Evolutionary conservation across 352 stramenopile species (phyloP), one percentile per base, ranked within the genome.

Genomic region (Peronospora destructor): DNA sequence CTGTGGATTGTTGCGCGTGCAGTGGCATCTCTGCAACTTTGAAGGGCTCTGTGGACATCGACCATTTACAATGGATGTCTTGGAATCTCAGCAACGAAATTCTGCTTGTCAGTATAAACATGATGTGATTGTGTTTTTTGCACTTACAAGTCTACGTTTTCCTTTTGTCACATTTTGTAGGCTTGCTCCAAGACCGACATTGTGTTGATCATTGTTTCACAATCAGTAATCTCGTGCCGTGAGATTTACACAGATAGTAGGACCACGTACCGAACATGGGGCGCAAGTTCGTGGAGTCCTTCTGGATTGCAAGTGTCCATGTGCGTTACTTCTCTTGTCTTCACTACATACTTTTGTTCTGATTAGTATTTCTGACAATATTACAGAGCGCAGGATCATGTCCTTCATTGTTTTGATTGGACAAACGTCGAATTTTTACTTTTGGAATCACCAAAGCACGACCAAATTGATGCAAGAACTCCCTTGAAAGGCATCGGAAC

Each of bases 251-350:
- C 38, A n/a, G 29, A 43, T 21, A 45, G 6, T 19, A 43, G 26
- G 19, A 44, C 25, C 9, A 50, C 43, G 21, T 32, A 16, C 6
- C 41, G 56, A 17, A 23, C 51, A 6, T 71, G 60, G 53, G 62
- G 58, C 13, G 41, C 56, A 2, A 71, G 54, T 21, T 66, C 56
- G 7, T 84, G 73, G 73, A 81, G 65, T 43, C 62, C 67, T 14
- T 73, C 59, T 28, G 73, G 73, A 9, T 36, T 73, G 29, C 56
- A 61, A 26, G 47, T 76, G 7, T 74, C 69, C 13, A 35, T 71
- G 73, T 81, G 39, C 25, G 69, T 55, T 2, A 13, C 7, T 32
- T 32, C 8, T 32, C 10, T 25, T 39, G 21, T 12, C 44, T 33
- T 25, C 7, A 13, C 17, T 36, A 12, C 28, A 6, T 16, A 23